Base-by-base conservation (phyloP, 371 early-diverging fungal genomes). In the Apophysomyces elegans region DNA sequence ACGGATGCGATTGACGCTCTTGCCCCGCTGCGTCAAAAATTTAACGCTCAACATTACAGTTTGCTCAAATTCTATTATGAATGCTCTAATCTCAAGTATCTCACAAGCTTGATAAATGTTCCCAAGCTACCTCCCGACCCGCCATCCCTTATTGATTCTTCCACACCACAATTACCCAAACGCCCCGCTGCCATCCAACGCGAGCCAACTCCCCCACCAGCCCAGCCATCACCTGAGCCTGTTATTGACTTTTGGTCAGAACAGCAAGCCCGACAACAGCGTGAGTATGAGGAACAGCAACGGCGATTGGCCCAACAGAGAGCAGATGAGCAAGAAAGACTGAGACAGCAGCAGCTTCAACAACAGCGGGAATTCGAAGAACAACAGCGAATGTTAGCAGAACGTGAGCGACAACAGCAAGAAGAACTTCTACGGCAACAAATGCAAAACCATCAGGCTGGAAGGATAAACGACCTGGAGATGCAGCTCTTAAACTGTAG, bases 1-100 rank as follows among this genome's bases (percentile, higher is more conserved):
- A 82, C 84, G 37, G 86, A 85, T 58, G 88, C 95, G 37, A 89
- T 90, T 39, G 95, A 96, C 56, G 96, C 96, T 6, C 83, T 99
- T 37, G 89, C 85, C 26, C 97, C 96, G 1, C 79, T 99, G 69
- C 86, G 95, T 59, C 88, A 90, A 66, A 88, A 92, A 43, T 98
- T 91, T 84, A 94, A 94, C 68, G 73, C 81, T 11, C 91, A 92
- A 66, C 96, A 96, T 80, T 91, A 94, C 69, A 88, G 84, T 1
- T 77, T 98, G 69, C 85, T 91, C 69, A 89, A 90, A 66, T 99
- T 98, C 73, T 99, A 99, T 78, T 84, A 84, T 71, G 95, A 96
- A 58, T 96, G 96, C 76, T 89, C 91, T 16, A 92, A 91, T 64
- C 80, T 98, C 37, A 86, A 89, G 72, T 99, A 96, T 70, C 76